Base-by-base conservation (phyloP, 768 basidiomycete genomes). In the Suillus spraguei region DNA sequence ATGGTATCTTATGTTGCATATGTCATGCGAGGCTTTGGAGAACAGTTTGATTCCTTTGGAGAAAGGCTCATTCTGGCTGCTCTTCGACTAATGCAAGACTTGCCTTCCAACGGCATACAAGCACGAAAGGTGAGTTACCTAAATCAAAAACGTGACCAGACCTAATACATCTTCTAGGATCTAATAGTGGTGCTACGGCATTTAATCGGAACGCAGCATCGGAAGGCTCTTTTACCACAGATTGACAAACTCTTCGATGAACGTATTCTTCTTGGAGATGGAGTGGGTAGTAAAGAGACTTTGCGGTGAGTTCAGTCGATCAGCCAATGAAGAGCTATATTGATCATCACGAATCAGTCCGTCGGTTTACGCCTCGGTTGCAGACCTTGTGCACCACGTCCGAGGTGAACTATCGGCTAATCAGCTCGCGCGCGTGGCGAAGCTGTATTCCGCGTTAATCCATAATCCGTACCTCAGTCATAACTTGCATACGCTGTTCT, bases 171-270 rank as follows among this genome's bases (percentile, higher is more conserved):
- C 28, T 35, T 50, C 8, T 71, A 96, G 94, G 97, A 99, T 72
- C 80, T 98, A 56, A 87, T 97, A 80, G 89, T 97, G 14, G 95
- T 95, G 13, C 89, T 97, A 59, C 86, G 97, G 49, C 96, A 99
- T 76, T 84, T 99, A 24, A 84, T 95, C 65, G 87, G 85, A 17
- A 90, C 89, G 16, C 84, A 88, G 17, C 89, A 94, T 69, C 84
- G 94, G 55, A 84, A 87, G 47, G 89, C 89, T 17, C 85, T 98
- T 56, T 80, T 97, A 42, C 83, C 87, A 1, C 88, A 94, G 65
- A 84, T 98, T 54, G 94, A 97, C 75, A 92, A 93, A 69, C 83
- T 99, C 22, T 85, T 98, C 38, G 89, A 99, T 67, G 97, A 99
- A 70, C 85, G 85, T 49, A 93, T 99, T 16, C 79, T 99, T 7